A percentile compares a stretch with the other conserved stretches of the same genome.
Conservation (phyloP, 2,329 filamentous ascomycete species). For the Xylaria sp. region DNA sequence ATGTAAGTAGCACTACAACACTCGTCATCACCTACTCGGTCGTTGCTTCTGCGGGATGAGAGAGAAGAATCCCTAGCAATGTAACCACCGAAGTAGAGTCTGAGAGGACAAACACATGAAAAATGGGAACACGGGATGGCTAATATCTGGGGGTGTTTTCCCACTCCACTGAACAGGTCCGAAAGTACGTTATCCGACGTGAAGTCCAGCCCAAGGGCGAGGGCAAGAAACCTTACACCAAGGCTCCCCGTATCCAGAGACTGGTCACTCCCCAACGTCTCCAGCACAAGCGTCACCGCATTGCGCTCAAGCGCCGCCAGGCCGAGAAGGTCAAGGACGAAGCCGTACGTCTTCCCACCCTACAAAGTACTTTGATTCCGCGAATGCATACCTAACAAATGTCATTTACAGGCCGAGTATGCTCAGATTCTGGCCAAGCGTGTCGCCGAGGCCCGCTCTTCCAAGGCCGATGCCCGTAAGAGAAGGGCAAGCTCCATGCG, state of each 20-base stretch:
- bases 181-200: conserved; percentile 99
- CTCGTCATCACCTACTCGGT: conserved; percentile 78
- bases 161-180: conserved; percentile 71
- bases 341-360: conserved; percentile 75
- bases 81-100: conserved; percentile 58
- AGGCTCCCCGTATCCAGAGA: conserved; percentile 99
- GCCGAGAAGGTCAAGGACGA: conserved; percentile 98
- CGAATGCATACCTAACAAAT: conserved; percentile 51
- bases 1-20: conserved; percentile 81
- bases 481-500: conserved; percentile 94
- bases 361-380: not conserved
- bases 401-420: conserved; percentile 87
- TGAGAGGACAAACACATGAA: conserved; percentile 47
- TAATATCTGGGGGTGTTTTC: conserved; percentile 52
- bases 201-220: conserved; percentile 97
- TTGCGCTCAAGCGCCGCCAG: conserved; percentile 98
- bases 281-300: conserved; percentile 99
- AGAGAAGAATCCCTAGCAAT: conserved; percentile 56
- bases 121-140: conserved; percentile 45
- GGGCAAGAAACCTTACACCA: conserved; percentile 98
- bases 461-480: conserved; percentile 95
- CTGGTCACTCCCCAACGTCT: conserved; percentile 99
- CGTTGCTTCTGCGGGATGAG: conserved; percentile 56
- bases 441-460: conserved; percentile 93
- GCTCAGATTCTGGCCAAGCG: conserved; percentile 96